Base-by-base conservation (phyloP, 2,329 filamentous ascomycete genomes). In the Diaporthe sp. region DNA sequence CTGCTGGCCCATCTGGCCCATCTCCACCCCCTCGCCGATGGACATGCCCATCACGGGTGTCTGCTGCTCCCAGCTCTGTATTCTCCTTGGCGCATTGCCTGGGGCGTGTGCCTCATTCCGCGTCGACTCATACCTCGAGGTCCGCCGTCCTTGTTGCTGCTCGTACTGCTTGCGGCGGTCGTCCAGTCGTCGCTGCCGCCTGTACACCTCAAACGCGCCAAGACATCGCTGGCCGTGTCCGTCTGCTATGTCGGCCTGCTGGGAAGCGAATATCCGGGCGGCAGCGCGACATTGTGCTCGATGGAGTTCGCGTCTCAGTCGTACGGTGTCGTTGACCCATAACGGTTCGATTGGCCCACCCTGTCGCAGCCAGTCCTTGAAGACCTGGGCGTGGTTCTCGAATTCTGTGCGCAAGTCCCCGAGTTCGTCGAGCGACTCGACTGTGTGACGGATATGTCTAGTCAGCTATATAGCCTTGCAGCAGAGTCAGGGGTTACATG, bases 211-310 rank as follows among this genome's bases (percentile, higher is more conserved):
- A 75, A 89, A 88, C 13, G 89, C 90, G 60, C 90, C 90, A 2
- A 92, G 85, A 76, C 90, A 92, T 3, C 89, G 85, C 25, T 74
- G 68, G 12, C 68, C 69, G 2, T 55, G 42, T n/a, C 74, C 74
- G n/a, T 70, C 72, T 4, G 83, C 82, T 19, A 84, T 83, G 28
- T 82, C 80, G 76, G 88, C 86, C 77, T 87, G 87, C 68, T 87
- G 86, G 4, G 87, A 85, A 22, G 85, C 84, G 80, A 89, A 90
- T 76, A 92, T 89, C 76, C 89, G 88, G 71, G 87, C 82, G 38
- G 89, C 89, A 13, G 89, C 89, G 64, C 88, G 88, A 80, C 89
- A 90, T 80, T 91, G 89, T 12, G 89, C 86, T 58, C 88, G 86
- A 81, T 91, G 89, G 45, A 92, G 84, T 68, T 89, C 86, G 55